phyloP scores from a whole-genome alignment of 306 rosid species.

The Hippophae gyantsensis region DNA sequence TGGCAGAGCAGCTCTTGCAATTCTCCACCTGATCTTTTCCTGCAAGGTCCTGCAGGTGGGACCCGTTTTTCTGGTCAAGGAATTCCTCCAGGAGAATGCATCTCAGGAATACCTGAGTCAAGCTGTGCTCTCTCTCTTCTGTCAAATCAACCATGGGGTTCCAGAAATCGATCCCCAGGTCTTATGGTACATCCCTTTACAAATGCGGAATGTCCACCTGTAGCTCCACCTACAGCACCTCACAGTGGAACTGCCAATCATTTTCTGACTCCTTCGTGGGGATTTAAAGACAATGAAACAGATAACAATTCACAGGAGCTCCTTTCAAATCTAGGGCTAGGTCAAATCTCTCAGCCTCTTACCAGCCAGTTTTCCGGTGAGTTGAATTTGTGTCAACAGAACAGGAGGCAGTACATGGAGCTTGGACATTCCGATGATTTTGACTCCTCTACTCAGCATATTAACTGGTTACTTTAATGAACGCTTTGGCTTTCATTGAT shows the following conservation, averaged over 20 bases:
- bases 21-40: constrained; percentile 37
- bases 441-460: constrained; percentile 39
- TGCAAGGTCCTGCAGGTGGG: constrained; percentile 55
- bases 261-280: constrained; percentile 49
- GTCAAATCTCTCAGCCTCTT: constrained; percentile 55
- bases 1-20: constrained; percentile 57
- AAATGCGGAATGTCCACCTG: constrained; percentile 46
- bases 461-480: constrained; percentile 65
- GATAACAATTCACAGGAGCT: constrained; percentile 34
- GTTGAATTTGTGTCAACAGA: constrained; percentile 41
- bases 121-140: constrained; percentile 99
- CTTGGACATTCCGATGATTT: constrained; percentile 40
- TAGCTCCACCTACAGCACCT: constrained; percentile 45
- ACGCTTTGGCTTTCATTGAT: constrained; percentile 13
- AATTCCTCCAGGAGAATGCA: constrained; percentile 58
- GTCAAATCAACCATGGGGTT: constrained; percentile 89
- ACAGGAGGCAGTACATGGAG: constrained; percentile 70
- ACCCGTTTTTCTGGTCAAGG: constrained; percentile 40
- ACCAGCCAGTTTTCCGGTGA: constrained; percentile 36
- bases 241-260: constrained; percentile 37
- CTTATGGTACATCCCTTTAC: constrained; percentile 42
- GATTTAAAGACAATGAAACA: constrained; percentile 49
- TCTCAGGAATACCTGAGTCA: constrained; percentile 56
- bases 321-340: constrained; percentile 50
- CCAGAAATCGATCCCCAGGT: constrained; percentile 49